Conservation (phyloP, 257 asterid genomes). For the Ehretia macrophylla region DNA sequence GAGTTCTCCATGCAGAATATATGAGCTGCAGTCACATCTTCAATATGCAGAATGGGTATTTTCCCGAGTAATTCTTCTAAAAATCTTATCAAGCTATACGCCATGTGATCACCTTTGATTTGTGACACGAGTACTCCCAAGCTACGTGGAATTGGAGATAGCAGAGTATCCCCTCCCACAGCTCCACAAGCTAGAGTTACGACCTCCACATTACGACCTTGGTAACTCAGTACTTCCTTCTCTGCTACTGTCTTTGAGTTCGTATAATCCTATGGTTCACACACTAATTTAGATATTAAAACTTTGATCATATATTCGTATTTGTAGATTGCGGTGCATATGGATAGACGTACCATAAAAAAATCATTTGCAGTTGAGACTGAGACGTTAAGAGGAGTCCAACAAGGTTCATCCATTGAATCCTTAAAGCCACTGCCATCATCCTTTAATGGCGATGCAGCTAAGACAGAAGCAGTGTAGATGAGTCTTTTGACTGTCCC, state of each 20-base stretch:
- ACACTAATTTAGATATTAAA: conserved; percentile 20
- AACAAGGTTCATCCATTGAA: conserved; percentile 51
- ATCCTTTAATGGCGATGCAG: conserved; percentile 39
- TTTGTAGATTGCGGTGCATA: too few species aligned
- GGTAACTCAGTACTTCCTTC: conserved; percentile 39
- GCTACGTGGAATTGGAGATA: conserved; percentile 26
- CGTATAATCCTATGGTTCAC: conserved; percentile 31
- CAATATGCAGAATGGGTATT: conserved; percentile 48
- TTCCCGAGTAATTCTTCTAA: conserved; percentile 51
- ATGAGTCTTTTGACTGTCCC: conserved; percentile 36
- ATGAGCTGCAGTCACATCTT: conserved; percentile 52
- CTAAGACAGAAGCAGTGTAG: conserved; percentile 48
- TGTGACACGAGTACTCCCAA: conserved; percentile 21
- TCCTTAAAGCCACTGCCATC: conserved; percentile 40
- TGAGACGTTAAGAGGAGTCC: conserved; percentile 49
- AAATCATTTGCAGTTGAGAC: not conserved
- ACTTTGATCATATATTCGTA: not conserved
- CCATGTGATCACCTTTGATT: conserved; percentile 4
- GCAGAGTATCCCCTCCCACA: conserved; percentile 58
- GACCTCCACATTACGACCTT: conserved; percentile 41
- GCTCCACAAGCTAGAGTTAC: conserved; percentile 51
- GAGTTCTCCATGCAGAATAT: conserved; percentile 37
- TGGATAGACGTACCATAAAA: not conserved
- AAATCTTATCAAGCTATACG: conserved; percentile 27
- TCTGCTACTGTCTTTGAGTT: conserved; percentile 55